Evolutionary conservation across 176 grass and related monocot genomes (phyloP).

Genomic region (Hyparrhenia diplandra): DNA sequence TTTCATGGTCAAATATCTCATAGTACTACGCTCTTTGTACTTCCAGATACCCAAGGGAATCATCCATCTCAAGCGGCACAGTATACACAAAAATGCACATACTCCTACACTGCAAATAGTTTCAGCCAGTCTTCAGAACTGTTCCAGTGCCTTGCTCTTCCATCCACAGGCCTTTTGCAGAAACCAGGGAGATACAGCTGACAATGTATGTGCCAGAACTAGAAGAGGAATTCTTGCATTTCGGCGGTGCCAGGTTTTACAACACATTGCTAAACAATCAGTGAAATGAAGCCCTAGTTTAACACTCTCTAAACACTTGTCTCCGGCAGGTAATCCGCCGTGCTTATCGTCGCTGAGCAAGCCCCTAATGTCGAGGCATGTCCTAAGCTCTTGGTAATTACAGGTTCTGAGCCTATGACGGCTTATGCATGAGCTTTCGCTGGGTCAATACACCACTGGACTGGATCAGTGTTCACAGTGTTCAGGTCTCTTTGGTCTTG

Average conservation of each 20-base stretch:
- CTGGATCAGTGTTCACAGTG: neutral
- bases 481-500: conserved; percentile 45
- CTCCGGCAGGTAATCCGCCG: neutral
- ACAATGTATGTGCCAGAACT: neutral
- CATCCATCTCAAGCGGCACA: neutral
- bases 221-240: conserved; percentile 3
- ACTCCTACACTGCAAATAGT: neutral
- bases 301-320: neutral
- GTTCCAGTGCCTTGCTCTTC: neutral
- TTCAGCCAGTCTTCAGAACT: neutral
- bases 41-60: conserved; percentile 1
- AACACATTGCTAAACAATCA: conserved; percentile 24
- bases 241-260: conserved; percentile 24
- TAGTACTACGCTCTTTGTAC: conserved; percentile 3
- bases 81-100: neutral
- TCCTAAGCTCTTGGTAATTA: conserved; percentile 45
- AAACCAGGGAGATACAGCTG: neutral
- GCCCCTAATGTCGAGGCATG: neutral
- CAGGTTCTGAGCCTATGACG: conserved; percentile 32
- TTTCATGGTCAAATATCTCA: conserved; percentile 23
- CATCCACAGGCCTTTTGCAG: neutral
- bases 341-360: neutral
- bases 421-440: conserved; percentile 3
- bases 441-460: neutral
- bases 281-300: conserved; percentile 24